Evolutionary conservation across 805 yeast genomes (phyloP).

Genomic region (Isabelozyma rhagii): DNA sequence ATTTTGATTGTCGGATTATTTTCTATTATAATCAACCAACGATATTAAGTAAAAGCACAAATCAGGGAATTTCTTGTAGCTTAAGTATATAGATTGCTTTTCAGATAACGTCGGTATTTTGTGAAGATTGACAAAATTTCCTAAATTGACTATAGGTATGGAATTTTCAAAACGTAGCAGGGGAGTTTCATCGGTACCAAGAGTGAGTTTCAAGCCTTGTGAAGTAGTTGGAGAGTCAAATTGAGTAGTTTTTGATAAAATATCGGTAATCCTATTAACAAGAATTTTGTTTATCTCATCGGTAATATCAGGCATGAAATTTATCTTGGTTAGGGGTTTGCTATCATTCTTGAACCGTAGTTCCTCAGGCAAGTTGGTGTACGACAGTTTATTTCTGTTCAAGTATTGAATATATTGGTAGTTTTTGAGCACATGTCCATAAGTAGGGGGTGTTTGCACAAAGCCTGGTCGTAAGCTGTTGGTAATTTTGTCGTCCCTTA

Average conservation of each 20-base stretch:
- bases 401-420: constrained; percentile 9
- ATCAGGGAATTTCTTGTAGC: background rate
- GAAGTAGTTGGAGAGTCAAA: background rate
- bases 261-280: background rate
- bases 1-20: background rate
- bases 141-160: background rate
- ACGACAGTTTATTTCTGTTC: too few relatives aligned
- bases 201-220: background rate
- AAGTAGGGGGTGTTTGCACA: constrained; percentile 5
- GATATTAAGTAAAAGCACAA: constrained; percentile 2
- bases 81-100: background rate
- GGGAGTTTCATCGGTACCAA: background rate
- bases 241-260: background rate
- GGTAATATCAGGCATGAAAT: background rate
- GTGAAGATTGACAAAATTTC: background rate
- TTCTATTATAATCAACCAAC: constrained; percentile 1
- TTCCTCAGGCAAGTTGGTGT: background rate
- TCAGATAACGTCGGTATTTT: background rate
- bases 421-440: constrained; percentile 4
- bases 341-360: background rate
- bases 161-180: background rate
- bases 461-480: background rate
- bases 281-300: background rate
- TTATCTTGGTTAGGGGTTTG: background rate
- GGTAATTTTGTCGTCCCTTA: background rate